phyloP scores from a whole-genome alignment of 2,329 filamentous ascomycete genomes.

The Ilyonectria sp. region DNA sequence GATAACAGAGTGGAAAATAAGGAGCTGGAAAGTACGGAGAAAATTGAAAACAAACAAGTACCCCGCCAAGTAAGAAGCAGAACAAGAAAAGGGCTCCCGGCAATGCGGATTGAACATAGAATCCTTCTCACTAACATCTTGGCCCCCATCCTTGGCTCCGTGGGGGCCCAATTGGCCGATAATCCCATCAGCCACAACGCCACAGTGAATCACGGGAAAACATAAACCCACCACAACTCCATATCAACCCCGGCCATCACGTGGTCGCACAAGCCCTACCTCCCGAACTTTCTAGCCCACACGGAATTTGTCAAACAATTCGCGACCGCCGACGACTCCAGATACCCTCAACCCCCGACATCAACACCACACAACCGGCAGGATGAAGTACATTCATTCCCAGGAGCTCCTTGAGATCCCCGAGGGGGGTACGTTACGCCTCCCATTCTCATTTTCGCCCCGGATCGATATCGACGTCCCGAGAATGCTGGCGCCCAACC shows the following conservation, averaged over 20 bases:
- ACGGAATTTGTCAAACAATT: constrained; percentile 58
- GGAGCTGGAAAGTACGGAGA: too few species aligned
- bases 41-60: too few species aligned
- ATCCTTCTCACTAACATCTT: too few species aligned
- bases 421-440: constrained; percentile 86
- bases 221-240: background rate
- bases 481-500: constrained; percentile 35
- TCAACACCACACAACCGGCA: constrained; percentile 72
- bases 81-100: too few species aligned
- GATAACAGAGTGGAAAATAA: too few species aligned
- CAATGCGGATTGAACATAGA: too few species aligned
- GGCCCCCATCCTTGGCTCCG: too few species aligned
- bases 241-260: constrained; percentile 54
- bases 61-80: too few species aligned
- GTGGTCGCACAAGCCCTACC: constrained; percentile 57
- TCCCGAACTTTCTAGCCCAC: constrained; percentile 60
- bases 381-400: constrained; percentile 99
- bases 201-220: too few species aligned
- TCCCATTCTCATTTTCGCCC: constrained; percentile 29
- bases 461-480: constrained; percentile 33
- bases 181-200: too few species aligned
- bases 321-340: constrained; percentile 56
- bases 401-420: constrained; percentile 96
- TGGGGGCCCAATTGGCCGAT: too few species aligned
- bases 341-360: constrained; percentile 61